A percentile compares a stretch with the other conserved stretches of the same genome.
Evolutionary conservation across 306 rosid genomes (phyloP).

Genomic region (Potentilla sterilis): DNA sequence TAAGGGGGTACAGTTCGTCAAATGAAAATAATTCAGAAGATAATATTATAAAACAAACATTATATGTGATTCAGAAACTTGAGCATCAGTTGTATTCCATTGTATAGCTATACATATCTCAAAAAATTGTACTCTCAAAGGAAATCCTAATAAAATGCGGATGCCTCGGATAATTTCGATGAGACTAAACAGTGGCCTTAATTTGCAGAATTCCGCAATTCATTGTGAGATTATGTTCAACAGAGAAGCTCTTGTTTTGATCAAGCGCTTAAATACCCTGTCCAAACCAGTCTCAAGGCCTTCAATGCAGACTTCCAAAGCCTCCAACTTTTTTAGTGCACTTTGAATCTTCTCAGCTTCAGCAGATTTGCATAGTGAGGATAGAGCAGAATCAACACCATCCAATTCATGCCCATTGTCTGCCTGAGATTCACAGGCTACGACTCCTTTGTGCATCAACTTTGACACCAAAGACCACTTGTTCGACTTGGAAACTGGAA

Average conservation of each 20-base stretch:
- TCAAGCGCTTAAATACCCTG: conserved; percentile 49
- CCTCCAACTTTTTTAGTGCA: conserved; percentile 37
- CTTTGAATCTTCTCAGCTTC: conserved; percentile 32
- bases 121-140: not conserved
- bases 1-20: not conserved
- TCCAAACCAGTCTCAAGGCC: conserved; percentile 54
- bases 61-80: not conserved
- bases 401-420: conserved; percentile 41
- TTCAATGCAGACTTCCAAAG: conserved; percentile 50
- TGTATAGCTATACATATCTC: not conserved
- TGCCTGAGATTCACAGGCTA: conserved; percentile 33
- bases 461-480: conserved; percentile 49
- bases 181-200: not conserved
- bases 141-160: conserved; percentile 40
- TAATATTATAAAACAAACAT: not conserved
- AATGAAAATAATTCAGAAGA: not conserved
- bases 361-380: conserved; percentile 17
- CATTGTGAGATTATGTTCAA: conserved; percentile 22
- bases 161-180: conserved; percentile 25
- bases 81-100: not conserved
- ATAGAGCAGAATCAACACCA: conserved; percentile 38
- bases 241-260: conserved; percentile 28
- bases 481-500: conserved; percentile 26
- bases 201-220: not conserved
- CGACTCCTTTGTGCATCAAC: conserved; percentile 40